These are phyloP conservation scores for Diaporthe aspalathi DNA, from an alignment of 2,329 filamentous ascomycete genomes.

Conservation along the genomic window DNA sequence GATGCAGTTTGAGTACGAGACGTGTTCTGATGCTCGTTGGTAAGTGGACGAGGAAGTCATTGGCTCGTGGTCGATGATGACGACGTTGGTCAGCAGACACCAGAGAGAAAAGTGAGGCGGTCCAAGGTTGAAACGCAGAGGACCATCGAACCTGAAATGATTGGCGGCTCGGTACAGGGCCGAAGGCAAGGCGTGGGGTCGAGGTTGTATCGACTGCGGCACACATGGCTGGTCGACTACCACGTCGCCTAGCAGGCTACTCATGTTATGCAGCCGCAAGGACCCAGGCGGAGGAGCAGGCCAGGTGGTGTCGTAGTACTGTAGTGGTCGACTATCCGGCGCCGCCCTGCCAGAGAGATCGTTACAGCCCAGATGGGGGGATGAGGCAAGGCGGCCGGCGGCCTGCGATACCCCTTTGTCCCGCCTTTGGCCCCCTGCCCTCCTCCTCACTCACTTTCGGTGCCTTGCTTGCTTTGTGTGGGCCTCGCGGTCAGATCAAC, in stretches of 20 bases:
- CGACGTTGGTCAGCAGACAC: conserved; percentile 35
- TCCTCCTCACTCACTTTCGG: neutral
- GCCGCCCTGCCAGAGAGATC: neutral
- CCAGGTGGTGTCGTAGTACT: neutral
- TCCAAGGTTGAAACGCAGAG: conserved; percentile 11
- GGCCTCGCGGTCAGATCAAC: conserved; percentile 9
- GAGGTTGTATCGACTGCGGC: conserved; percentile 21
- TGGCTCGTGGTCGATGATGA: conserved; percentile 29
- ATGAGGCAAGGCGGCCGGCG: conserved; percentile 24
- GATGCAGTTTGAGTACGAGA: neutral
- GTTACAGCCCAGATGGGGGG: conserved; percentile 13
- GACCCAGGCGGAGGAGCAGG: conserved; percentile 15
- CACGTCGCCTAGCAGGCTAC: conserved; percentile 18
- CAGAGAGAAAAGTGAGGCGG: conserved; percentile 36
- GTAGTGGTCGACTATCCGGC: conserved; percentile 4
- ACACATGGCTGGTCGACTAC: conserved; percentile 16
- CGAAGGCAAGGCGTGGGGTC: conserved; percentile 21
- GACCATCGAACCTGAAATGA: neutral
- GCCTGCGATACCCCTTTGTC: conserved; percentile 10
- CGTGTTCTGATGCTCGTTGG: neutral
- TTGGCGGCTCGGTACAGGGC: conserved; percentile 30
- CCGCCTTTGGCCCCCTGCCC: too few species aligned
- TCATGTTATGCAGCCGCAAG: conserved; percentile 27
- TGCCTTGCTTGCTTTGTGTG: conserved; percentile 11
- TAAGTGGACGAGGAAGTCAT: neutral